A percentile compares a stretch with the other conserved stretches of the same genome.
These are phyloP conservation scores for Cladosporium sp. DNA, from an alignment of 2,329 filamentous ascomycete genomes.

Conservation along the genomic window DNA sequence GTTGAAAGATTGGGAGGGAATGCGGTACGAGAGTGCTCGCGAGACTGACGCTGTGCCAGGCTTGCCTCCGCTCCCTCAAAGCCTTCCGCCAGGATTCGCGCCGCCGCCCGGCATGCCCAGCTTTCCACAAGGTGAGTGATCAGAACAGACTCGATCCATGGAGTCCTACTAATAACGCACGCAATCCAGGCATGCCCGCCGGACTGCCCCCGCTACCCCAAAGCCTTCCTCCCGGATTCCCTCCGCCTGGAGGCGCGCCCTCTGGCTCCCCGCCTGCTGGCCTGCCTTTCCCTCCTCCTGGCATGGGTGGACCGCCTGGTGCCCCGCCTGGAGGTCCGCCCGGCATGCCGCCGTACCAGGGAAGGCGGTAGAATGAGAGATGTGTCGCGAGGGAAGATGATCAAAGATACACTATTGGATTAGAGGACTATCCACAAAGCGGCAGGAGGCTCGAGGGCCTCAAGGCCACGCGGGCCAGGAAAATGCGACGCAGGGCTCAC, in stretches of 20 bases:
- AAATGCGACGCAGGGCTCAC: too few relatives aligned
- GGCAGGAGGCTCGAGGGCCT: too few relatives aligned
- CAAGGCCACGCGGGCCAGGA: too few relatives aligned
- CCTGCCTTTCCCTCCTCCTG: constrained; percentile 24
- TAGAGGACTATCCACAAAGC: too few relatives aligned
- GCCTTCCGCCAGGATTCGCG: constrained; percentile 7
- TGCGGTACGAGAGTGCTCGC: too few relatives aligned
- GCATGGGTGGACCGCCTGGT: neutral
- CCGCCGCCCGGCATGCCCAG: constrained; percentile 3
- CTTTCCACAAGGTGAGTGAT: constrained; percentile 6
- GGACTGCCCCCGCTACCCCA: constrained; percentile 2
- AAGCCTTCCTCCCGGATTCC: constrained; percentile 4
- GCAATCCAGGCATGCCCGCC: neutral
- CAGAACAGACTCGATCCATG: neutral
- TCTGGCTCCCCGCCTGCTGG: constrained; percentile 57
- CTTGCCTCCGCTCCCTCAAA: constrained; percentile 8
- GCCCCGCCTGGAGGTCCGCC: constrained; percentile 1
- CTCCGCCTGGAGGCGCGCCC: constrained; percentile 24
- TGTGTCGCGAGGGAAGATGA: neutral
- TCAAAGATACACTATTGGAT: neutral
- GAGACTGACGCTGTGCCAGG: neutral
- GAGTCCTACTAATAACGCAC: too few relatives aligned
- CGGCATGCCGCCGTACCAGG: constrained; percentile 8
- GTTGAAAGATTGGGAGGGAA: too few relatives aligned
- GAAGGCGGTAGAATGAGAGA: neutral